Evolutionary conservation across 805 yeast species (phyloP).

Genomic region (Starmerella potacharoeniae): DNA sequence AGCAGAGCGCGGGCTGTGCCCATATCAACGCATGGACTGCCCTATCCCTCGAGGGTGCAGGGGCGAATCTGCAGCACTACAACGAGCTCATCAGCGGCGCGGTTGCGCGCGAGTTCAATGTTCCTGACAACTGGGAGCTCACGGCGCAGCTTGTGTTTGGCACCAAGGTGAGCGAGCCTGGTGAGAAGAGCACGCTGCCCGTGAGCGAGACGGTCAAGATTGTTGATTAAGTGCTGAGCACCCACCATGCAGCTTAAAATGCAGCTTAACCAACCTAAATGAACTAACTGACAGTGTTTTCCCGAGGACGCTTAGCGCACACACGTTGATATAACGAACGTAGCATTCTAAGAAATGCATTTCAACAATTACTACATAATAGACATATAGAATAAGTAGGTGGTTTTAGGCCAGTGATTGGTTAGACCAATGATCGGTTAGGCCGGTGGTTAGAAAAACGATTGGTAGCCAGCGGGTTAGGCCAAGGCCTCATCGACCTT

Average conservation of each 20-base stretch:
- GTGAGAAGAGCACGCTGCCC: conserved; percentile 35
- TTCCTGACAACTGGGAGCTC: conserved; percentile 37
- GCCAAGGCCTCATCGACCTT: conserved; percentile 35
- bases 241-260: neutral
- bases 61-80: conserved; percentile 45
- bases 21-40: conserved; percentile 44
- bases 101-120: conserved; percentile 31
- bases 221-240: neutral
- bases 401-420: too few species aligned
- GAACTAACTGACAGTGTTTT: too few species aligned
- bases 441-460: too few species aligned
- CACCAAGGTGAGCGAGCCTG: conserved; percentile 31
- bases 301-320: too few species aligned
- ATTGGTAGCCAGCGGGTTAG: neutral
- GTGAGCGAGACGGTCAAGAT: conserved; percentile 32
- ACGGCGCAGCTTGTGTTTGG: conserved; percentile 44
- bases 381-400: too few species aligned
- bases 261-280: too few species aligned
- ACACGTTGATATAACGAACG: too few species aligned
- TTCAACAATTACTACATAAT: too few species aligned
- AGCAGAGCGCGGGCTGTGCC: conserved; percentile 36
- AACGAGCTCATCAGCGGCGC: conserved; percentile 34
- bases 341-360: too few species aligned
- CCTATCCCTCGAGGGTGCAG: conserved; percentile 36
- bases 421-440: too few species aligned